Conservation (phyloP, 176 grass and related monocot genomes). For the Eremochloa ophiuroides region DNA sequence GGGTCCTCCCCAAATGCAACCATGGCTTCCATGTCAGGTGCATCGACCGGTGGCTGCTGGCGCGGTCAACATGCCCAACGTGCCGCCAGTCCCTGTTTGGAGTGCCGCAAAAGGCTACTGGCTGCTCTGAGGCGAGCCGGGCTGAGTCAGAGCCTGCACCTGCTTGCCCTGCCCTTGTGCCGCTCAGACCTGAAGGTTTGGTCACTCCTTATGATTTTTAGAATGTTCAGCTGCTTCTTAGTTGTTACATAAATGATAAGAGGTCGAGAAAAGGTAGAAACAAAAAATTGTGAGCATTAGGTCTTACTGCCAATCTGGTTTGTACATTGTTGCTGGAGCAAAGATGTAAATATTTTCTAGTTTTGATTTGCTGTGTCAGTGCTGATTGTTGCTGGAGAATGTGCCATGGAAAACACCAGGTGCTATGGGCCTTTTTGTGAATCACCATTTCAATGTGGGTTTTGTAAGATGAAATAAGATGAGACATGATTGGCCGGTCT, state of each 20-base stretch:
- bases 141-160: neutral
- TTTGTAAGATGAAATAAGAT: neutral
- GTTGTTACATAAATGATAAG: neutral
- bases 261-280: neutral
- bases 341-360: constrained; percentile 16
- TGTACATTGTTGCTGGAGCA: constrained; percentile 31
- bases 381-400: constrained; percentile 3
- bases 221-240: constrained; percentile 5
- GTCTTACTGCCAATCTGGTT: constrained; percentile 13
- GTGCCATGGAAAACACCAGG: neutral
- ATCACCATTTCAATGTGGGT: neutral
- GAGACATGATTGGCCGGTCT: constrained; percentile 12
- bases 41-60: constrained; percentile 86
- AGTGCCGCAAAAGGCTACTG: constrained; percentile 40
- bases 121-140: constrained; percentile 35
- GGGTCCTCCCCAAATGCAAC: constrained; percentile 74
- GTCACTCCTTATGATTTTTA: constrained; percentile 54
- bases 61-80: constrained; percentile 68
- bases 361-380: neutral
- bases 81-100: constrained; percentile 63
- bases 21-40: constrained; percentile 90
- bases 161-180: constrained; percentile 28
- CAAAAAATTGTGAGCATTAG: constrained; percentile 5
- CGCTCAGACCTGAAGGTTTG: constrained; percentile 72
- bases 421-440: neutral